phyloP scores from a whole-genome alignment of 2,329 filamentous ascomycete species.

The Coniochaeta ligniaria region DNA sequence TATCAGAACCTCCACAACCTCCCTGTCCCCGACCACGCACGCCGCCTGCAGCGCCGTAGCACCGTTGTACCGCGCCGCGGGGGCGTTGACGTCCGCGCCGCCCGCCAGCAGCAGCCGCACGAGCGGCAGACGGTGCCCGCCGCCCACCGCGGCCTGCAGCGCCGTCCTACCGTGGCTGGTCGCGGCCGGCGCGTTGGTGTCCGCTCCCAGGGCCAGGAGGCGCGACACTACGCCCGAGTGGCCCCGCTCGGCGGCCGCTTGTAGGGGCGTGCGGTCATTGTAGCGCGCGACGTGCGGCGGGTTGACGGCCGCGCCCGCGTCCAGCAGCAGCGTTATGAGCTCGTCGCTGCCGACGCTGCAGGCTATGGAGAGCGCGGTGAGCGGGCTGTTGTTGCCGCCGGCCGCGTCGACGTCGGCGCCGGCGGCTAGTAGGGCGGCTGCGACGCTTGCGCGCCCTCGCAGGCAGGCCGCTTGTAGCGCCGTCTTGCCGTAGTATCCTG shows the following conservation, averaged over 20 bases:
- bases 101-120: slow-evolving; percentile 7
- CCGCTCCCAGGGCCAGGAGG: slow-evolving; percentile 26
- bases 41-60: slow-evolving; percentile 26
- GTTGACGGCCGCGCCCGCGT: slow-evolving; percentile 21
- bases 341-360: slow-evolving; percentile 17
- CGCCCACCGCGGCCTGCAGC: slow-evolving; percentile 13
- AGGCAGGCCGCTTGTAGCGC: slow-evolving; percentile 28
- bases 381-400: slow-evolving; percentile 25
- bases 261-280: slow-evolving; percentile 29
- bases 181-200: slow-evolving; percentile 23
- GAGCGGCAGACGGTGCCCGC: slow-evolving; percentile 5
- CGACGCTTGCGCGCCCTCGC: slow-evolving; percentile 16
- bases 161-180: slow-evolving; percentile 12
- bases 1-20: slow-evolving; percentile 15
- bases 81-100: slow-evolving; percentile 13
- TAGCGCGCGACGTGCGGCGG: slow-evolving; percentile 23
- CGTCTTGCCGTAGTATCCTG: slow-evolving; percentile 25
- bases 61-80: slow-evolving; percentile 11
- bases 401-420: slow-evolving; percentile 25
- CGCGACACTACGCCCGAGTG: slow-evolving; percentile 15
- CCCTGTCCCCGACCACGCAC: slow-evolving; percentile 26
- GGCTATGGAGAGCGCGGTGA: slow-evolving; percentile 31
- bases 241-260: slow-evolving; percentile 23
- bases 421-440: slow-evolving; percentile 18
- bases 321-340: slow-evolving; percentile 19